A percentile compares a stretch with the other conserved stretches of the same genome.
Conservation (phyloP, 805 yeast species). For the Tetrapisispora pingtungensis region DNA sequence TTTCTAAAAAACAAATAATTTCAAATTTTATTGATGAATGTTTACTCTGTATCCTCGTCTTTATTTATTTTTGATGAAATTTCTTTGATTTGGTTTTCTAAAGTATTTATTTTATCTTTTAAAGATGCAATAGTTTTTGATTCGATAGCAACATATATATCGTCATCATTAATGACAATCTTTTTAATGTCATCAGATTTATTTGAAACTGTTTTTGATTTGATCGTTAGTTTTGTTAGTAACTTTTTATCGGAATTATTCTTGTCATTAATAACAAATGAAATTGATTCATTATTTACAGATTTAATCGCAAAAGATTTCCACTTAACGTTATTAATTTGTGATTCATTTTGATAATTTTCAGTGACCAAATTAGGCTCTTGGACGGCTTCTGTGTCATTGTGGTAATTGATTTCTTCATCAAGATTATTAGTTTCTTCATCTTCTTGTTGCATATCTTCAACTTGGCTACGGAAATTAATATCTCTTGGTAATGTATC, state of each 20-base stretch:
- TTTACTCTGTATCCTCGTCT: not conserved
- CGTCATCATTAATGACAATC: not conserved
- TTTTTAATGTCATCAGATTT: not conserved
- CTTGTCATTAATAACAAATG: conserved; percentile 6
- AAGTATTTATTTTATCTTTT: conserved; percentile 16
- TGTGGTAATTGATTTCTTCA: not conserved
- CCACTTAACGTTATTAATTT: conserved; percentile 1
- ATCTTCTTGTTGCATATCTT: not conserved
- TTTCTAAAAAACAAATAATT: too few species aligned
- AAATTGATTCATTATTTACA: conserved; percentile 4
- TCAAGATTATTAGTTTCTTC: not conserved
- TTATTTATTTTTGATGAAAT: not conserved
- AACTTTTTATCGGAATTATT: conserved; percentile 1
- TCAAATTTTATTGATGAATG: too few species aligned
- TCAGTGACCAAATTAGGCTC: not conserved
- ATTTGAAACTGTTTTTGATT: conserved; percentile 1
- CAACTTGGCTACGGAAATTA: not conserved
- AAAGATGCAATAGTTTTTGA: conserved; percentile 8
- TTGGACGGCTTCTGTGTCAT: not conserved
- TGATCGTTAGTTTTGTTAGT: conserved; percentile 6
- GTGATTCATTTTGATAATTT: not conserved
- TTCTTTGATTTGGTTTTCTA: conserved; percentile 10
- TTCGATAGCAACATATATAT: conserved; percentile 2
- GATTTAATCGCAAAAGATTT: conserved; percentile 12
- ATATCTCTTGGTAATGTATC: conserved; percentile 2